A percentile compares a stretch with the other conserved stretches of the same genome.
Conservation (phyloP, 139 green algal species). For the Zygnema cylindricum region DNA sequence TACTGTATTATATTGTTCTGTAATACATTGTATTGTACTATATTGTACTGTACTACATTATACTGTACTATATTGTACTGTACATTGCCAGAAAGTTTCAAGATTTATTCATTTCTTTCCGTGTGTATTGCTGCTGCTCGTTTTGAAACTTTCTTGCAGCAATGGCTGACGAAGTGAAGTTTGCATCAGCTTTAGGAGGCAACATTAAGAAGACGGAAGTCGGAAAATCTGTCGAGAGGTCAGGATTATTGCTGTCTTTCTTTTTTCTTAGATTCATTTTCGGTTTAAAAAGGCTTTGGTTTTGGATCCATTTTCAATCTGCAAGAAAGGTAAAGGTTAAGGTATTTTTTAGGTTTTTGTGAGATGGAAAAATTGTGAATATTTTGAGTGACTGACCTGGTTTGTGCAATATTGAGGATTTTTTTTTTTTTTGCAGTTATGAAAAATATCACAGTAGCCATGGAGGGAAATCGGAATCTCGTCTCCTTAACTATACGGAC, state of each 20-base stretch:
- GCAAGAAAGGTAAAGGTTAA: too few species aligned
- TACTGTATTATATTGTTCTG: too few species aligned
- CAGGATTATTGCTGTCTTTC: not conserved
- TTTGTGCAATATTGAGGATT: not conserved
- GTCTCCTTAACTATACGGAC: slow-evolving; percentile 66
- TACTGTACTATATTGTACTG: too few species aligned
- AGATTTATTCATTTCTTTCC: too few species aligned
- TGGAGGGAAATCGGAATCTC: slow-evolving; percentile 41
- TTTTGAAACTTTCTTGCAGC: too few species aligned
- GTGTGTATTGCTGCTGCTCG: too few species aligned
- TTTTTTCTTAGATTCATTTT: not conserved
- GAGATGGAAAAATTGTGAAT: too few species aligned
- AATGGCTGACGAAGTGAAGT: slow-evolving; percentile 18
- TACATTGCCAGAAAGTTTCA: too few species aligned
- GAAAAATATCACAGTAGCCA: slow-evolving; percentile 61
- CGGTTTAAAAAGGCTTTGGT: not conserved
- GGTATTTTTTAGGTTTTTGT: too few species aligned
- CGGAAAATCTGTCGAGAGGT: slow-evolving; percentile 24
- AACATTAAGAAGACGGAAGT: slow-evolving; percentile 48
- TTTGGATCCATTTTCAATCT: slow-evolving; percentile 8
- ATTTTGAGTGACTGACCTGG: too few species aligned
- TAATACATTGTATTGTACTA: too few species aligned
- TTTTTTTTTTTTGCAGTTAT: slow-evolving; percentile 50
- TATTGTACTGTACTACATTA: too few species aligned
- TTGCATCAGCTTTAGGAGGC: slow-evolving; percentile 35